Evolutionary conservation across 2,329 filamentous ascomycete species (phyloP).

Genomic region (Ascochyta fabae): DNA sequence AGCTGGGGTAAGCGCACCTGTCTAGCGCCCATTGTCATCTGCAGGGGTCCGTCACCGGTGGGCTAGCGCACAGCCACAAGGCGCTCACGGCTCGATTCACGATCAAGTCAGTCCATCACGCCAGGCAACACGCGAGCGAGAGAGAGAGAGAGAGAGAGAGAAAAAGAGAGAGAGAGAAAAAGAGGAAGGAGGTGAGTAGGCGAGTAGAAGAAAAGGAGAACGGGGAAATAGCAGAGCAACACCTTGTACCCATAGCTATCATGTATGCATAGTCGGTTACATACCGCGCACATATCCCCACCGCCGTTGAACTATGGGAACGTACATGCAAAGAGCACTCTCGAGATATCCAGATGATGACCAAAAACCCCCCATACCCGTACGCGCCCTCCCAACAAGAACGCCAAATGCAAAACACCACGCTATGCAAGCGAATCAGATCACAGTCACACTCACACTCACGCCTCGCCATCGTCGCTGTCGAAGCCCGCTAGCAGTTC

Average conservation of each 20-base stretch:
- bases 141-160: no score
- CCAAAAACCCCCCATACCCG: constrained; percentile 7
- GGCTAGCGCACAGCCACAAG: not conserved
- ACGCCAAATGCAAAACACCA: constrained; percentile 45
- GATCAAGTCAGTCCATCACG: not conserved
- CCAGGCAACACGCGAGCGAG: not conserved
- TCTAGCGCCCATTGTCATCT: constrained; percentile 1
- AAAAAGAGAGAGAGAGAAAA: no score
- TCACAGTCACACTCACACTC: constrained; percentile 4
- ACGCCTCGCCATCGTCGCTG: constrained; percentile 29
- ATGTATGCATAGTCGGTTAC: not conserved
- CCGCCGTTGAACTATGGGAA: no score
- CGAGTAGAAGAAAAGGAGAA: no score
- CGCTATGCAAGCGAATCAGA: constrained; percentile 46
- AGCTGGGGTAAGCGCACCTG: constrained; percentile 13
- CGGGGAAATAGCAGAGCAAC: not conserved
- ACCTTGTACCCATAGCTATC: not conserved
- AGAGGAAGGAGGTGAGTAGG: no score
- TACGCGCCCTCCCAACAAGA: constrained; percentile 16
- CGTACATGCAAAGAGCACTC: constrained; percentile 10
- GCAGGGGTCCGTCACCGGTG: not conserved
- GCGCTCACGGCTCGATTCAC: no score
- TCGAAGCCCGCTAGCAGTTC: constrained; percentile 52
- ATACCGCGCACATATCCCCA: not conserved
- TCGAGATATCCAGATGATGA: constrained; percentile 13